These are phyloP conservation scores for Anthostomella pinea DNA, from an alignment of 2,329 filamentous ascomycete species.

Conservation along the genomic window DNA sequence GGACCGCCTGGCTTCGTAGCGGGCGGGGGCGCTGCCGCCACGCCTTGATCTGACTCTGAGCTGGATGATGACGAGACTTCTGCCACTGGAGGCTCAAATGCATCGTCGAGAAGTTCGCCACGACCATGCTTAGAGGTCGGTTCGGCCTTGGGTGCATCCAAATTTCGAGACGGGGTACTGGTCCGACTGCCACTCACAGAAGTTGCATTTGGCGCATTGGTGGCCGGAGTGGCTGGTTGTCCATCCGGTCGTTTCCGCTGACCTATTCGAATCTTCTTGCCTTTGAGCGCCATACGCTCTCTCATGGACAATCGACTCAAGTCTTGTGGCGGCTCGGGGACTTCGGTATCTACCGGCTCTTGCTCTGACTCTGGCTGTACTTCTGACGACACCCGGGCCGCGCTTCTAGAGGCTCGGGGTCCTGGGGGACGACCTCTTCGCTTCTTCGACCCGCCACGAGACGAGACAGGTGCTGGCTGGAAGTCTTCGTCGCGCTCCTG, in stretches of 20 bases:
- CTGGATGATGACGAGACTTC: slow-evolving; percentile 18
- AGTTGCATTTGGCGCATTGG: slow-evolving; percentile 4
- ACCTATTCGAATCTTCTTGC: slow-evolving; percentile 53
- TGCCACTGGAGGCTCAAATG: slow-evolving; percentile 18
- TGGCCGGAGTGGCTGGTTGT: slow-evolving; percentile 8
- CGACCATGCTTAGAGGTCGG: slow-evolving; percentile 16
- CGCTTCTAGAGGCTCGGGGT: slow-evolving; percentile 8
- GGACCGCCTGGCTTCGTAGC: slow-evolving; percentile 15
- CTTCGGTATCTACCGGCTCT: slow-evolving; percentile 11
- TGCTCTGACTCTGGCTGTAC: slow-evolving; percentile 8
- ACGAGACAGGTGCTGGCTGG: slow-evolving; percentile 5
- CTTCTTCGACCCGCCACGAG: slow-evolving; percentile 17
- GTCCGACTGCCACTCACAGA: slow-evolving; percentile 5
- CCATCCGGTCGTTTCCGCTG: slow-evolving; percentile 14
- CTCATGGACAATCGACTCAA: slow-evolving; percentile 51
- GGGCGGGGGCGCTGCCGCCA: slow-evolving; percentile 4
- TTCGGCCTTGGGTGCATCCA: slow-evolving; percentile 7
- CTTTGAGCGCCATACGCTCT: slow-evolving; percentile 53
- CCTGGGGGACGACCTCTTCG: slow-evolving; percentile 36
- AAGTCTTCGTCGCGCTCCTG: slow-evolving; percentile 7
- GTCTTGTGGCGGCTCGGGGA: slow-evolving; percentile 15
- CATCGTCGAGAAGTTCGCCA: slow-evolving; percentile 21
- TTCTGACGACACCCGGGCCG: too few relatives aligned
- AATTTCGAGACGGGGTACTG: not conserved
- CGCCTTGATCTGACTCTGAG: slow-evolving; percentile 13